Percentiles rank a stretch among this genome's conserved stretches.
Conservation (phyloP, 495 filamentous ascomycete genomes). For the Tuber calosporum region DNA sequence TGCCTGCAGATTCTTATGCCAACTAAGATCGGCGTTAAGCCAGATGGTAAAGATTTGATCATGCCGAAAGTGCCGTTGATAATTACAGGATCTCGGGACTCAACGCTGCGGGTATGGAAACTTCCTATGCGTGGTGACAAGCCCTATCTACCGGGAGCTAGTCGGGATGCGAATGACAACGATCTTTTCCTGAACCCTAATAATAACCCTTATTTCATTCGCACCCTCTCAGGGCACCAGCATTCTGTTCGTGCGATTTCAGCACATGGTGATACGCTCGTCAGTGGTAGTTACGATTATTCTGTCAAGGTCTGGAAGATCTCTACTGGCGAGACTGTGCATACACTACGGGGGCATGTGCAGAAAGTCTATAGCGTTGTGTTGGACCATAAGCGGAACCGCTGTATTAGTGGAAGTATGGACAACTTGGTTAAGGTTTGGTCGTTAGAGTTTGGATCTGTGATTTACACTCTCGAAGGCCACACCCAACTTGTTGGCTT, state of each 20-base stretch:
- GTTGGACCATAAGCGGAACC: conserved; percentile 80
- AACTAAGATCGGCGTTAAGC: conserved; percentile 60
- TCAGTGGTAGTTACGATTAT: conserved; percentile 97
- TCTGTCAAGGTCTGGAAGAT: conserved; percentile 97
- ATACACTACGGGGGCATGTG: conserved; percentile 78
- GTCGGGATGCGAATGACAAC: conserved; percentile 27
- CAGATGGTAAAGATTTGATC: conserved; percentile 70
- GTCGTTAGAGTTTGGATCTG: conserved; percentile 82
- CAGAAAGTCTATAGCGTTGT: conserved; percentile 98
- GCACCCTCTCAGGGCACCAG: conserved; percentile 73
- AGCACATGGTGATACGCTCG: conserved; percentile 88
- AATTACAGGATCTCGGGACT: conserved; percentile 95
- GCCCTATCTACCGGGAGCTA: conserved; percentile 56
- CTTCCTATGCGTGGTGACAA: conserved; percentile 73
- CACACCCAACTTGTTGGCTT: conserved; percentile 91
- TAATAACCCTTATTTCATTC: conserved; percentile 90
- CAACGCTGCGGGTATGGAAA: conserved; percentile 89
- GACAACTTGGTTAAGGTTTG: conserved; percentile 97
- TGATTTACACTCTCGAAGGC: conserved; percentile 84
- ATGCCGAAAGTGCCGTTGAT: conserved; percentile 90
- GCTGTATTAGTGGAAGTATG: conserved; percentile 98
- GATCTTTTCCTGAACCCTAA: conserved; percentile 60
- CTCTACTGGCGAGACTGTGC: conserved; percentile 82
- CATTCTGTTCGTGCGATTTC: conserved; percentile 98
- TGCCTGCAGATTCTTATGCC: conserved; percentile 94